These are phyloP conservation scores for Carpinus fangiana DNA, from an alignment of 306 rosid genomes.

Conservation along the genomic window DNA sequence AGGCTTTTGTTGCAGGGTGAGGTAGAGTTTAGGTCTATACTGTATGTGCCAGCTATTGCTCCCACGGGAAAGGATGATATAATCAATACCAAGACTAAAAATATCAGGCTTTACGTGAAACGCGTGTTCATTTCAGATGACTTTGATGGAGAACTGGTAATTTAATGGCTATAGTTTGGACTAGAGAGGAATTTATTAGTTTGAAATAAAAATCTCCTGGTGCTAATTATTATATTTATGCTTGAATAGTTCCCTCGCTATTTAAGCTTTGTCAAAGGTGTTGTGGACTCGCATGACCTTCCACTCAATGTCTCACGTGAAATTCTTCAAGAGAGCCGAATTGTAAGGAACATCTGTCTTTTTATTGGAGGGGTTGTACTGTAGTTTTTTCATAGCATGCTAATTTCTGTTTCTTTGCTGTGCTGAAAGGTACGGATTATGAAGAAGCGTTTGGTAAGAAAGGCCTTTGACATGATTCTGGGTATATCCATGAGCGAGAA, in stretches of 20 bases:
- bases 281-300: slow-evolving; percentile 94
- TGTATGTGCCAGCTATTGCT: slow-evolving; percentile 80
- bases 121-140: slow-evolving; percentile 97
- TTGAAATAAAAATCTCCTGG: slow-evolving; percentile 1
- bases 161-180: not conserved
- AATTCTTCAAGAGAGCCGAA: slow-evolving; percentile 96
- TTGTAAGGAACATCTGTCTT: slow-evolving; percentile 48
- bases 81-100: slow-evolving; percentile 86
- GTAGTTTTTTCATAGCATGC: slow-evolving; percentile 5
- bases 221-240: slow-evolving; percentile 25
- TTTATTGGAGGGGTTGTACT: slow-evolving; percentile 7
- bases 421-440: slow-evolving; percentile 84
- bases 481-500: slow-evolving; percentile 95
- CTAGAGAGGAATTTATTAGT: not conserved
- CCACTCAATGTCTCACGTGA: slow-evolving; percentile 98
- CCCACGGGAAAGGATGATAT: slow-evolving; percentile 84
- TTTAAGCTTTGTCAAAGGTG: slow-evolving; percentile 92
- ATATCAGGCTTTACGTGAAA: slow-evolving; percentile 89
- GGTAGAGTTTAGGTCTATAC: slow-evolving; percentile 93
- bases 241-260: slow-evolving; percentile 83
- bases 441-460: slow-evolving; percentile 92
- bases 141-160: slow-evolving; percentile 98
- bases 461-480: slow-evolving; percentile 94
- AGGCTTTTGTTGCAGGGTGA: slow-evolving; percentile 69
- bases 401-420: slow-evolving; percentile 17